Evolutionary conservation across 2,329 filamentous ascomycete genomes (phyloP).

Genomic region (Botrytis aclada): DNA sequence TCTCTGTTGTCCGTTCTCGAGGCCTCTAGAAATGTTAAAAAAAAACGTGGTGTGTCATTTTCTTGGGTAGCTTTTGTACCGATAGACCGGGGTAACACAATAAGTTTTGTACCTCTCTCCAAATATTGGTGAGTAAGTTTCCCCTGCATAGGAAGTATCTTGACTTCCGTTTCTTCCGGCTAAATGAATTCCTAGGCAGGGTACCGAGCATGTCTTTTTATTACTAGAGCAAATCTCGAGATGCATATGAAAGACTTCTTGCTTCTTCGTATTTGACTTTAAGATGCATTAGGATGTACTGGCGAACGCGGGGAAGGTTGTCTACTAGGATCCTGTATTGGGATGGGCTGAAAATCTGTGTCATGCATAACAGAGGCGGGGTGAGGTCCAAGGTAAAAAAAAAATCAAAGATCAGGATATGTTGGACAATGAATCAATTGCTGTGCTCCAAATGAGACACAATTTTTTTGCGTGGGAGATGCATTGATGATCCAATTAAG

Average conservation of each 20-base stretch:
- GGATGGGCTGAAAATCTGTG: constrained; percentile 9
- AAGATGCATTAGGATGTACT: constrained; percentile 7
- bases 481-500: constrained; percentile 7
- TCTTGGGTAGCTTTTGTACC: not conserved
- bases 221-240: not conserved
- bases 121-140: not conserved
- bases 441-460: not conserved
- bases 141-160: constrained; percentile 7
- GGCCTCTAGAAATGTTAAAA: not conserved
- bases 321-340: not conserved
- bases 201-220: not conserved
- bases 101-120: not conserved
- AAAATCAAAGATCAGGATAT: constrained; percentile 10
- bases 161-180: not conserved
- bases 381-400: not conserved
- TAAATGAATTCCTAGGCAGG: not conserved
- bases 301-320: constrained; percentile 16
- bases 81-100: not conserved
- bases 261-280: constrained; percentile 1
- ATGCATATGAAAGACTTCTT: not conserved
- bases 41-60: constrained; percentile 8
- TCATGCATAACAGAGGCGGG: constrained; percentile 16
- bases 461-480: not conserved
- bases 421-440: constrained; percentile 11
- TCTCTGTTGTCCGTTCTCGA: constrained; percentile 13